A percentile compares a stretch with the other conserved stretches of the same genome.
phyloP scores from a whole-genome alignment of 495 filamentous ascomycete species.

The Sordaria brevicollis region DNA sequence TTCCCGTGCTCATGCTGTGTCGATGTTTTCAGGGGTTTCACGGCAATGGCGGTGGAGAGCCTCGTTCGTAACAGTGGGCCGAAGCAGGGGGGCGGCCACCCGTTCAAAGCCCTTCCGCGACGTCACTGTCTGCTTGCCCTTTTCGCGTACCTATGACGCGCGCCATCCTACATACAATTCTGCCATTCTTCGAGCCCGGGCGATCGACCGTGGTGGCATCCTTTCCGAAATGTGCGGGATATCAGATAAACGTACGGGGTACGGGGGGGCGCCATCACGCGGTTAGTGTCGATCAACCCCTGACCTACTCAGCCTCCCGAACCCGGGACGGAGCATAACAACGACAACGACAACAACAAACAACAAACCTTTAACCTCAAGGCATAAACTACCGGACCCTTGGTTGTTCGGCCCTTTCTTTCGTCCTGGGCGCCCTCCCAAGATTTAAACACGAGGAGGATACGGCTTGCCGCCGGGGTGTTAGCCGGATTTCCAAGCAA shows the following conservation, averaged over 20 bases:
- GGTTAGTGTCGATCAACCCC: not conserved
- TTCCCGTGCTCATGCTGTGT: not conserved
- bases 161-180: too few species aligned
- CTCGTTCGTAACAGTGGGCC: constrained; percentile 4
- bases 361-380: not conserved
- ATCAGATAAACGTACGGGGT: not conserved
- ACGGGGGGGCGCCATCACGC: not conserved
- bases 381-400: not conserved
- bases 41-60: constrained; percentile 8
- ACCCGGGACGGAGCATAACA: not conserved
- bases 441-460: not conserved
- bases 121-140: not conserved
- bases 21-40: not conserved
- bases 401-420: not conserved
- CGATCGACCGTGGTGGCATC: not conserved
- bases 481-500: not conserved
- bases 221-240: not conserved
- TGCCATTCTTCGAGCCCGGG: not conserved
- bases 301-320: not conserved
- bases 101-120: not conserved
- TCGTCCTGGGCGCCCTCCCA: not conserved
- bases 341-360: not conserved
- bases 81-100: not conserved
- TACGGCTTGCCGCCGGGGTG: not conserved
- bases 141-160: not conserved